These are phyloP conservation scores for Nakaseomyces bracarensis DNA, from an alignment of 1,139 yeast species.

Conservation along the genomic window DNA sequence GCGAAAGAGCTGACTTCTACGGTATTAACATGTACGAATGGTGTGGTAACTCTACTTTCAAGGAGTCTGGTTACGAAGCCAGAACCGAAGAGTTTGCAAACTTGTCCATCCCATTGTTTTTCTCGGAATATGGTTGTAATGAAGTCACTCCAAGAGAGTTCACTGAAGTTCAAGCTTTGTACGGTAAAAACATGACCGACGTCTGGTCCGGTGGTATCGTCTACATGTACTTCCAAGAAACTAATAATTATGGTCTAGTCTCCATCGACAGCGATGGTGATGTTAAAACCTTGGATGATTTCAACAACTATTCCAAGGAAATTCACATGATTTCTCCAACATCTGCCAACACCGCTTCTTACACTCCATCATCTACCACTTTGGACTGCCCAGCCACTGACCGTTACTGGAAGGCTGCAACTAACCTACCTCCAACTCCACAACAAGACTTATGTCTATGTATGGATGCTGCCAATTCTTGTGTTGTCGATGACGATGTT, in stretches of 20 bases:
- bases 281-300: slow-evolving; percentile 55
- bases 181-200: slow-evolving; percentile 55
- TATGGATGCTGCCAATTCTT: slow-evolving; percentile 41
- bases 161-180: slow-evolving; percentile 61
- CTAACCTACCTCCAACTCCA: slow-evolving; percentile 69
- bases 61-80: slow-evolving; percentile 60
- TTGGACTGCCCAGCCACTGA: slow-evolving; percentile 47
- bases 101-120: slow-evolving; percentile 62
- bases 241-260: slow-evolving; percentile 68
- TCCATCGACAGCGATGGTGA: slow-evolving; percentile 39
- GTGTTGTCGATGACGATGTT: slow-evolving; percentile 48
- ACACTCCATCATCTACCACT: slow-evolving; percentile 41
- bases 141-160: slow-evolving; percentile 52
- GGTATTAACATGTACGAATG: slow-evolving; percentile 95
- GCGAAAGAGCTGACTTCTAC: slow-evolving; percentile 72
- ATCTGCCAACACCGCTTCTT: slow-evolving; percentile 43
- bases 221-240: slow-evolving; percentile 74
- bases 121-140: slow-evolving; percentile 80
- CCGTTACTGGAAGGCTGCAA: slow-evolving; percentile 52
- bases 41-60: slow-evolving; percentile 72
- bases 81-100: slow-evolving; percentile 66
- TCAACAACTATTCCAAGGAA: slow-evolving; percentile 43
- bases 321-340: slow-evolving; percentile 53
- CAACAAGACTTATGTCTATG: slow-evolving; percentile 54
- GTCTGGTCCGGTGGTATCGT: slow-evolving; percentile 89